Evolutionary conservation across 305 asterid genomes (phyloP), one percentile per base, ranked within the genome.

Genomic region (Ajuga reptans): DNA sequence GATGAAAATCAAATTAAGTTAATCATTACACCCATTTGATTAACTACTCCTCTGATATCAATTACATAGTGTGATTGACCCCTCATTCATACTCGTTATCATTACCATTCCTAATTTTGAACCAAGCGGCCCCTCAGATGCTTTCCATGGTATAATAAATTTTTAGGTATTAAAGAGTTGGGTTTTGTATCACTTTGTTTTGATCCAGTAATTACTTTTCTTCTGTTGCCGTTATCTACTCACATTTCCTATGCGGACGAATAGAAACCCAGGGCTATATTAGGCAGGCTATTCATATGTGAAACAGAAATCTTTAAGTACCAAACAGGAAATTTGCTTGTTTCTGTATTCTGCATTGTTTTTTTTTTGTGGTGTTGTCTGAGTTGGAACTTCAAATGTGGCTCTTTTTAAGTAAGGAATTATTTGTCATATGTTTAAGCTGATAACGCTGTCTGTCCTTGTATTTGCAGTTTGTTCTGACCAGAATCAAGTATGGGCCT

Each of bases 401-500:
- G 11, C 34, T 33, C 17, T 27, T 52, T 36, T 36, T 51, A n/a
- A n/a, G n/a, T n/a, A n/a, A n/a, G n/a, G n/a, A n/a, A n/a, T n/a
- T n/a, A n/a, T 18, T 54, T 36, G 17, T 66, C 47, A 15, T 15
- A 57, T 66, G 41, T 41, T 50, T 36, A 24, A 21, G 75, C 83
- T 65, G 79, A 80, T 17, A 24, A 27, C 9, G 16, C 43, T 69
- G n/a, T 74, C 24, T 50, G 0, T 74, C 64, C 1, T 21, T 21
- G 16, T 60, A n/a, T 64, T 31, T 82, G 87, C 93, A 90, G 96
- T 89, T 91, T 80, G 92, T 89, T 80, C 86, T 91, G 70, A 87
- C 96, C 66, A 87, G 90, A 85, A 85, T 89, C 78, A 86, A 84
- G 83, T 89, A 89, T 45, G 97, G 96, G 42, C 96, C 96, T 70